Percentiles rank a stretch among this genome's conserved stretches.
Evolutionary conservation across 345 rosid species (phyloP).

Genomic region (Pelargonium nanum): DNA sequence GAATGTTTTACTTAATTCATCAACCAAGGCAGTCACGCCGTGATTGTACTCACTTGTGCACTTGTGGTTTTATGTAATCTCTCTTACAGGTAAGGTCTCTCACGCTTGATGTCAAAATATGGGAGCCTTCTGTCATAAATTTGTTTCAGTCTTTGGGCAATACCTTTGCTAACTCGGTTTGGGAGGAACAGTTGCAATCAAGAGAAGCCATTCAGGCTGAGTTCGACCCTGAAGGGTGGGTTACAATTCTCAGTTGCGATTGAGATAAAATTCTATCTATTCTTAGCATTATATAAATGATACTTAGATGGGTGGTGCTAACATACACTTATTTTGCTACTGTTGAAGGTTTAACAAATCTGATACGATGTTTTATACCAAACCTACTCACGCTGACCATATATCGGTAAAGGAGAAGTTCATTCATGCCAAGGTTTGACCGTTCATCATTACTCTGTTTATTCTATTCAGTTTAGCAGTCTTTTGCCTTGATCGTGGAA

Average conservation of each 20-base stretch:
- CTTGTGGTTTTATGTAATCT: constrained; percentile 9
- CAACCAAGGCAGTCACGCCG: background rate
- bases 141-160: constrained; percentile 96
- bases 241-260: constrained; percentile 20
- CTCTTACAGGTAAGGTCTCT: constrained; percentile 83
- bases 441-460: constrained; percentile 10
- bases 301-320: constrained; percentile 11
- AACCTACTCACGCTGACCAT: constrained; percentile 64
- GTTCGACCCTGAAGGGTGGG: constrained; percentile 59
- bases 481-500: too few species aligned
- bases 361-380: constrained; percentile 47
- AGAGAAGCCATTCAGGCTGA: constrained; percentile 63
- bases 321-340: constrained; percentile 15
- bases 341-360: constrained; percentile 43
- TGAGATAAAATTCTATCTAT: constrained; percentile 7
- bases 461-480: background rate
- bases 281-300: constrained; percentile 1
- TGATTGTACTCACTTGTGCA: constrained; percentile 8
- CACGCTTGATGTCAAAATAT: constrained; percentile 91
- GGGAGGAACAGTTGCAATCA: constrained; percentile 95
- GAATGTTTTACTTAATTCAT: too few species aligned
- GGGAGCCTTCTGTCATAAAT: constrained; percentile 96
- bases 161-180: constrained; percentile 80
- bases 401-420: constrained; percentile 91
- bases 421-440: constrained; percentile 82